A percentile compares a stretch with the other conserved stretches of the same genome.
phyloP scores from a whole-genome alignment of 148 eudicot genomes.

The Polygonum aviculare region DNA sequence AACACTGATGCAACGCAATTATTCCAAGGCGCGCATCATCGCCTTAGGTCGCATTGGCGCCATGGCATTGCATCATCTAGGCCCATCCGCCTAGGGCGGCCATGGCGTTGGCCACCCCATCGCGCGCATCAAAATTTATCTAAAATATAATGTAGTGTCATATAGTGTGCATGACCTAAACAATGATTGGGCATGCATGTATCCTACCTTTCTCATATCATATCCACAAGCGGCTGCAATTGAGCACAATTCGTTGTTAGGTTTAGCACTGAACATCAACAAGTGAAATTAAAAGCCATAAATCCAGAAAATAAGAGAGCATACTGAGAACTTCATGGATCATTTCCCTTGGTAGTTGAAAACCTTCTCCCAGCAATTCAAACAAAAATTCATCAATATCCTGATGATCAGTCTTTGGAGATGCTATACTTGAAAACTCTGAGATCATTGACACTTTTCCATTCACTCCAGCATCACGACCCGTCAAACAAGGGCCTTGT shows the following conservation, averaged over 20 bases:
- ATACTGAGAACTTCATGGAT: constrained; percentile 71
- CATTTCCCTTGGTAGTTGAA: constrained; percentile 38
- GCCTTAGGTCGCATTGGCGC: no score
- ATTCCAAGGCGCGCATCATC: no score
- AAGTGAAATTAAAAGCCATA: not conserved
- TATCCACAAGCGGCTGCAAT: constrained; percentile 72
- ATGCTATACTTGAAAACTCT: not conserved
- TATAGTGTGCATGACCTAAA: not conserved
- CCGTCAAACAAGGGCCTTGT: not conserved
- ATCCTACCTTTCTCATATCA: constrained; percentile 45
- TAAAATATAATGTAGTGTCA: not conserved
- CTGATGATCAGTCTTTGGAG: constrained; percentile 1
- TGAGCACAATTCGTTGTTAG: constrained; percentile 10
- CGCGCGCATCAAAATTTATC: no score
- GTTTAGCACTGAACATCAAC: not conserved
- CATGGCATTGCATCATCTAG: no score
- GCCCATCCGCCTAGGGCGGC: no score
- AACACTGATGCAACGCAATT: no score
- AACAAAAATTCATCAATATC: constrained; percentile 55
- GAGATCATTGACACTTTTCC: not conserved
- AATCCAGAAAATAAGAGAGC: constrained; percentile 8
- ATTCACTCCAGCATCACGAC: not conserved
- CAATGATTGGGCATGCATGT: not conserved
- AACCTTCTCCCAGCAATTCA: constrained; percentile 74
- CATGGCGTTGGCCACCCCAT: no score